Evolutionary conservation across 2,329 filamentous ascomycete genomes (phyloP).

Genomic region (Aspergillus pseudonomiae): DNA sequence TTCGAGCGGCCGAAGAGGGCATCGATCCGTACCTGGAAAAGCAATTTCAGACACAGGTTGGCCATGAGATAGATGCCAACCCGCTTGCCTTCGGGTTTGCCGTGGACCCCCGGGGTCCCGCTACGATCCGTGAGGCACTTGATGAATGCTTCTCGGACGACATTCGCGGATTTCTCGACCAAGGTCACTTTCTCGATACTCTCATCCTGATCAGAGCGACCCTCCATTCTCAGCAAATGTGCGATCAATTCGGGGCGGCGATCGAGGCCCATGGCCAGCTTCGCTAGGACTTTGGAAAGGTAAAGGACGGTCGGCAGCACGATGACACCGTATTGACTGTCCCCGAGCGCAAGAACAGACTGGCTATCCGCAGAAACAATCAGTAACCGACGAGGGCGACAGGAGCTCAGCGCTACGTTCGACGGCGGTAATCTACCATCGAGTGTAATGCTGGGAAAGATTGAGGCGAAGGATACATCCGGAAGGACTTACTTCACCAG

Average conservation of each 20-base stretch:
- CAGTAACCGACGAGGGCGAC: slow-evolving; percentile 7
- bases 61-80: slow-evolving; percentile 88
- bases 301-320: slow-evolving; percentile 83
- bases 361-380: slow-evolving; percentile 56
- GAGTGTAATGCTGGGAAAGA: not conserved
- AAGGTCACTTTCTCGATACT: slow-evolving; percentile 75
- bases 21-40: slow-evolving; percentile 68
- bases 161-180: slow-evolving; percentile 84
- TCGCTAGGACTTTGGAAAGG: slow-evolving; percentile 76
- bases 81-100: slow-evolving; percentile 79
- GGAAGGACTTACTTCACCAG: slow-evolving; percentile 68
- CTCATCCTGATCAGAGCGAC: slow-evolving; percentile 54
- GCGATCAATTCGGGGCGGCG: slow-evolving; percentile 76
- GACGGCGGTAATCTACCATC: not conserved
- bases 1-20: not conserved
- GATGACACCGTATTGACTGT: slow-evolving; percentile 77
- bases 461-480: not conserved
- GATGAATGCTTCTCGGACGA: slow-evolving; percentile 87
- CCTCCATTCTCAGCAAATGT: slow-evolving; percentile 54
- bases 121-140: slow-evolving; percentile 83
- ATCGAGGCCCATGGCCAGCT: slow-evolving; percentile 82
- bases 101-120: slow-evolving; percentile 61
- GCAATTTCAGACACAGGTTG: slow-evolving; percentile 83
- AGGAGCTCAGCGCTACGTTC: not conserved
- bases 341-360: slow-evolving; percentile 78